phyloP scores from a whole-genome alignment of 75 land plant species.

The Gnetum montanum region DNA sequence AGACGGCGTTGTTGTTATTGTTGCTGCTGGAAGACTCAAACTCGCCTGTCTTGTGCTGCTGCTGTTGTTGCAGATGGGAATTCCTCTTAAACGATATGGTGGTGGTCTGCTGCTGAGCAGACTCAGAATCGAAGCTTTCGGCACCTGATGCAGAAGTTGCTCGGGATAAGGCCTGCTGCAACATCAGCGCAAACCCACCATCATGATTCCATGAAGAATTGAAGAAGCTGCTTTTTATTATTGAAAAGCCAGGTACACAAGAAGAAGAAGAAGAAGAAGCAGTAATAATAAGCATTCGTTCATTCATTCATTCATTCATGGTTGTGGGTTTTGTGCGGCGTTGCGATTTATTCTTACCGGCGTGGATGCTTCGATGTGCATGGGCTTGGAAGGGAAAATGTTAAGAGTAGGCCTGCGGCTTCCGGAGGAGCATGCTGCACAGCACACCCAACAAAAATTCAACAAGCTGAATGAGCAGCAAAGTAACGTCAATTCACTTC shows the following conservation, averaged over 20 bases:
- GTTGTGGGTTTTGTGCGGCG: too few species aligned
- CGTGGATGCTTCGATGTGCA: constrained; percentile 48
- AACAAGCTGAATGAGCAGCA: neutral
- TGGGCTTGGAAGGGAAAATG: constrained; percentile 69
- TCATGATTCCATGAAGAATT: too few species aligned
- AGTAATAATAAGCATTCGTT: too few species aligned
- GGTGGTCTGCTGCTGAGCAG: neutral
- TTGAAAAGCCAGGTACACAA: too few species aligned
- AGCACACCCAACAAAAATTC: neutral
- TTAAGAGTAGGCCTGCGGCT: constrained; percentile 39
- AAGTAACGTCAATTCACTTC: neutral
- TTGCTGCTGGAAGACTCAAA: neutral
- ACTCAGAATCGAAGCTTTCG: constrained; percentile 5
- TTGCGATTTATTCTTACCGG: too few species aligned
- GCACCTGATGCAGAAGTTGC: constrained; percentile 6
- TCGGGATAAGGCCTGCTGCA: neutral
- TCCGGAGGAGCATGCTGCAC: constrained; percentile 25
- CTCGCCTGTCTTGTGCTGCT: too few species aligned
- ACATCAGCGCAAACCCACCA: neutral
- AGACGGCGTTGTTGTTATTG: too few species aligned
- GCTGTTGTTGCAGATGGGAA: neutral
- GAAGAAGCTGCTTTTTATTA: too few species aligned
- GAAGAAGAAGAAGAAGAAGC: too few species aligned
- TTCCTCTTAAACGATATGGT: neutral
- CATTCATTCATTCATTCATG: too few species aligned